Percentiles rank a stretch among this genome's conserved stretches.
Conservation (phyloP, 306 rosid genomes). For the Mucuna pruriens region DNA sequence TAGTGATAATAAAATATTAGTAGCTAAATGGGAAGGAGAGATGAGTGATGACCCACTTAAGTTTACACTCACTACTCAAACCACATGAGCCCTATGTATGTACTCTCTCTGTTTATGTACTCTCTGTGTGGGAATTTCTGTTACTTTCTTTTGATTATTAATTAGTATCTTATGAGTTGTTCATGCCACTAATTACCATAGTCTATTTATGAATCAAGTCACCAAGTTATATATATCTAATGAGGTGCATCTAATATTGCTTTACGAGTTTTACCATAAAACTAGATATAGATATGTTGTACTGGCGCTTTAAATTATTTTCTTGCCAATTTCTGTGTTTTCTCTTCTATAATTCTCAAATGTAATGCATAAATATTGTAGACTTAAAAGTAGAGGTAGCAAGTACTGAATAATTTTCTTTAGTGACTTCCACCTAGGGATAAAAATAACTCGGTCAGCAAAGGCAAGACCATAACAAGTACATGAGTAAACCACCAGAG, state of each 20-base stretch:
- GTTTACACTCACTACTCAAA: background rate
- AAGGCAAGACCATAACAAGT: too few species aligned
- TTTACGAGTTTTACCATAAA: too few species aligned
- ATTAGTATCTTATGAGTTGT: conserved; percentile 7
- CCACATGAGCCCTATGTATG: conserved; percentile 10
- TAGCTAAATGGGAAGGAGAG: conserved; percentile 31
- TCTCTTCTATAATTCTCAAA: background rate
- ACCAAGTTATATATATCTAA: too few species aligned
- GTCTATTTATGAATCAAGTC: background rate
- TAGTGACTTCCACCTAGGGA: background rate
- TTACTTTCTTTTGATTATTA: too few species aligned
- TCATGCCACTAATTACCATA: background rate
- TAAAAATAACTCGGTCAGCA: too few species aligned
- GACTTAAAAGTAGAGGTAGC: background rate
- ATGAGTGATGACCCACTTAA: conserved; percentile 25
- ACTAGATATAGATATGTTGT: background rate
- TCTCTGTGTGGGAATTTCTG: background rate
- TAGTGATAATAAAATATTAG: conserved; percentile 37
- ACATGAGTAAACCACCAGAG: too few species aligned
- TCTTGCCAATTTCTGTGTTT: background rate
- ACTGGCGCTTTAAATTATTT: background rate
- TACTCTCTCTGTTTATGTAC: background rate
- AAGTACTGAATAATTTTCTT: background rate
- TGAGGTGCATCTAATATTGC: too few species aligned
- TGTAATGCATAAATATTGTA: background rate